Conservation (phyloP, 2,329 filamentous ascomycete species). For the Hymenoscyphus scutula region DNA sequence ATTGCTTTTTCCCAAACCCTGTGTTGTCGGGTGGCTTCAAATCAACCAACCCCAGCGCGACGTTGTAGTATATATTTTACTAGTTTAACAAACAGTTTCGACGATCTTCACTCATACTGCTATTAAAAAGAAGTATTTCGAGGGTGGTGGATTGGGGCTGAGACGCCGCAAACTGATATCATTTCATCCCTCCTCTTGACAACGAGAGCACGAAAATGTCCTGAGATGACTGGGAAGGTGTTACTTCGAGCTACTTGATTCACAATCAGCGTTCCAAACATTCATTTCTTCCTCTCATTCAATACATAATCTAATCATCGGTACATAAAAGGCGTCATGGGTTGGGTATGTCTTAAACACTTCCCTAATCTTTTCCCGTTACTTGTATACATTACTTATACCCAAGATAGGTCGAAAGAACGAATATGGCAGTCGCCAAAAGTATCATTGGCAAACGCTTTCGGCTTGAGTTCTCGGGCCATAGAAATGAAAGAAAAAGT, state of each 20-base stretch:
- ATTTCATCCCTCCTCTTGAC: slow-evolving; percentile 1
- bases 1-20: background rate
- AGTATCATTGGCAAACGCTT: slow-evolving; percentile 71
- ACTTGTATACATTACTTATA: no score
- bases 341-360: slow-evolving; percentile 29
- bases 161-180: background rate
- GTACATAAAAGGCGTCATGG: slow-evolving; percentile 28
- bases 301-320: slow-evolving; percentile 4
- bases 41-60: background rate
- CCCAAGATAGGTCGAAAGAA: slow-evolving; percentile 31
- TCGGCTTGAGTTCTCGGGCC: slow-evolving; percentile 75
- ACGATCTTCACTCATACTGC: background rate
- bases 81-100: background rate
- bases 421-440: slow-evolving; percentile 52
- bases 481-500: slow-evolving; percentile 55
- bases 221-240: background rate
- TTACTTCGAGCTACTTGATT: background rate
- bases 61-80: background rate
- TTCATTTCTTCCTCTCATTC: background rate
- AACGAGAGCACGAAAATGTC: slow-evolving; percentile 1
- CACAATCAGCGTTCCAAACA: background rate
- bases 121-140: background rate
- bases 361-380: slow-evolving; percentile 3
- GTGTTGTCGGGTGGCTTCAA: background rate
- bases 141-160: background rate